Percentiles rank a stretch among this genome's conserved stretches.
phyloP scores from a whole-genome alignment of 202 grass and related monocot genomes.

The Sporobolus alterniflorus region DNA sequence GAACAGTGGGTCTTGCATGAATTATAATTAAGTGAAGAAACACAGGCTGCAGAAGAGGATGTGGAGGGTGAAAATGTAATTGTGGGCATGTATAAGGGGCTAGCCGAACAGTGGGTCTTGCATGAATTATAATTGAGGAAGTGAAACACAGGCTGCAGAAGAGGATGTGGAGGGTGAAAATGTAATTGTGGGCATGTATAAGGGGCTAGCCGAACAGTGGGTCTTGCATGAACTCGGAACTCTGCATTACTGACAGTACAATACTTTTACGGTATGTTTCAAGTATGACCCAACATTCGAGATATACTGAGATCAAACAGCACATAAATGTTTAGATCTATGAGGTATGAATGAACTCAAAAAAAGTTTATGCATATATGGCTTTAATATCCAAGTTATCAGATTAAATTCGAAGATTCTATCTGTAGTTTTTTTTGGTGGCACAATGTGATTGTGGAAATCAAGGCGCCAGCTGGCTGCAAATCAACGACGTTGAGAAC shows the following conservation, averaged over 20 bases:
- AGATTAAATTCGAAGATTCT: background rate
- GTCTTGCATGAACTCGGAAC: background rate
- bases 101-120: background rate
- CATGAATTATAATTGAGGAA: no score
- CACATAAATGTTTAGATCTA: background rate
- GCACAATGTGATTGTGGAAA: background rate
- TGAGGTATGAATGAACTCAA: background rate
- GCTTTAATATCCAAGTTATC: background rate
- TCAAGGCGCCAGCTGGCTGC: background rate
- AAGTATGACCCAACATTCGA: background rate
- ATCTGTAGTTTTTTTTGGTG: background rate
- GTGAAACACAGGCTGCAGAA: background rate
- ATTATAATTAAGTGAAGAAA: no score
- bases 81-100: background rate
- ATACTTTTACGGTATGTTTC: no score
- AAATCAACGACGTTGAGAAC: background rate
- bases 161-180: background rate
- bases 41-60: background rate
- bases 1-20: background rate
- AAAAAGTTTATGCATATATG: background rate
- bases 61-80: background rate
- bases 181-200: background rate
- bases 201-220: background rate
- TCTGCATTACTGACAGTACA: background rate
- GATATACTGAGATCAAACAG: background rate